A percentile compares a stretch with the other conserved stretches of the same genome.
Conservation (phyloP, 805 yeast species). For the Suhomyces tanzawaensis region DNA sequence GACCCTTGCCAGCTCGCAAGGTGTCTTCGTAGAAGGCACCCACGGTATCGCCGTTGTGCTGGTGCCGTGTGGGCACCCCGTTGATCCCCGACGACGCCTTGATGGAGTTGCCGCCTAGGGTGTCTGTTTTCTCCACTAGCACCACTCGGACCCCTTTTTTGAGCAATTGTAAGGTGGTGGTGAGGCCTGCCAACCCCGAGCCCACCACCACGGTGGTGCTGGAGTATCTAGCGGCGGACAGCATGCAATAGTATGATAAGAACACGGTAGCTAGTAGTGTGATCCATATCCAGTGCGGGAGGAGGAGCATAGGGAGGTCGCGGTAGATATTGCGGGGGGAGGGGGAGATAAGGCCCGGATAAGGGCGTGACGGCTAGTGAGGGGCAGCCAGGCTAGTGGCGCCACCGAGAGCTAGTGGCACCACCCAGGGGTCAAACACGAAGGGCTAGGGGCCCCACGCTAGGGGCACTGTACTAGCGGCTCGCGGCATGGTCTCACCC, state of each 20-base stretch:
- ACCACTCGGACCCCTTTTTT: constrained; percentile 40
- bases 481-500: too few species aligned
- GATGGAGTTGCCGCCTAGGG: constrained; percentile 57
- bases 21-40: constrained; percentile 30
- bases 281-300: too few species aligned
- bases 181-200: constrained; percentile 56
- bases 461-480: too few species aligned
- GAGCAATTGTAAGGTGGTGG: constrained; percentile 40
- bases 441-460: too few species aligned
- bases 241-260: not conserved
- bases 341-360: too few species aligned
- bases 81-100: constrained; percentile 65
- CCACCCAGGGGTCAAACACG: too few species aligned
- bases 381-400: too few species aligned
- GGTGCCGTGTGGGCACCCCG: constrained; percentile 34
- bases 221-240: not conserved
- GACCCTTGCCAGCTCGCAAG: constrained; percentile 30
- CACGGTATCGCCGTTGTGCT: constrained; percentile 24
- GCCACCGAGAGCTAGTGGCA: too few species aligned
- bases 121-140: constrained; percentile 47
- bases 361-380: too few species aligned
- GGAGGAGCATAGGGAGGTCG: too few species aligned
- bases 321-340: too few species aligned
- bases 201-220: constrained; percentile 44
- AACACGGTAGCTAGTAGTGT: too few species aligned